A percentile compares a stretch with the other conserved stretches of the same genome.
These are phyloP conservation scores for Fusarium cicatricum DNA, from an alignment of 2,329 filamentous ascomycete species.

Conservation along the genomic window DNA sequence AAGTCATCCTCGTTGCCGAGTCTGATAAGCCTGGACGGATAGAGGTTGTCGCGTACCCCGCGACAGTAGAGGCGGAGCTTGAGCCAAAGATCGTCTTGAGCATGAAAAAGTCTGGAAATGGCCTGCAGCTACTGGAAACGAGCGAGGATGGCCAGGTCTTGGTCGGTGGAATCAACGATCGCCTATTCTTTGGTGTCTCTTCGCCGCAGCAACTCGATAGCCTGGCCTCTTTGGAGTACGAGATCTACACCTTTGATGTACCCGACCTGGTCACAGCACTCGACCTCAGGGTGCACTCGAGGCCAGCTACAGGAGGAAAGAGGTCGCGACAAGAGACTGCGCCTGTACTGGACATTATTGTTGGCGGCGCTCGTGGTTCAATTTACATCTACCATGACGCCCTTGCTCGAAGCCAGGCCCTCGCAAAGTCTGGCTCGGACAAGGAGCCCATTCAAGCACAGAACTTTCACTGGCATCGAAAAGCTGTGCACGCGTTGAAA, in stretches of 20 bases:
- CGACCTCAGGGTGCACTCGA: slow-evolving; percentile 62
- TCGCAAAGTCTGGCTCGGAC: slow-evolving; percentile 49
- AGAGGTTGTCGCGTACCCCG: slow-evolving; percentile 58
- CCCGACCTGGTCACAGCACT: slow-evolving; percentile 73
- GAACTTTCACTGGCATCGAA: slow-evolving; percentile 90
- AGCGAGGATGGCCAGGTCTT: slow-evolving; percentile 66
- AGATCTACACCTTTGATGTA: slow-evolving; percentile 65
- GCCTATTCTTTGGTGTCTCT: slow-evolving; percentile 48
- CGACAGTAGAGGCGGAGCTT: slow-evolving; percentile 41
- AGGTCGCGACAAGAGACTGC: slow-evolving; percentile 40
- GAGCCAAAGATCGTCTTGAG: slow-evolving; percentile 49
- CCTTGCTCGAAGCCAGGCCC: slow-evolving; percentile 62
- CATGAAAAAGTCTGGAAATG: slow-evolving; percentile 47
- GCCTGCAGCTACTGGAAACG: slow-evolving; percentile 55
- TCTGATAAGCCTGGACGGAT: slow-evolving; percentile 47
- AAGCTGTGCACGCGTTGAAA: slow-evolving; percentile 82
- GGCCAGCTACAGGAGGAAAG: slow-evolving; percentile 30
- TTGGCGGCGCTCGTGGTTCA: slow-evolving; percentile 79
- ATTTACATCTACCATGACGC: slow-evolving; percentile 86
- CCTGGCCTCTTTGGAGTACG: slow-evolving; percentile 52
- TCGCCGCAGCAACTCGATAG: slow-evolving; percentile 31
- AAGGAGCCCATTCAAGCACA: slow-evolving; percentile 64
- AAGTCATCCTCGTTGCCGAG: slow-evolving; percentile 59
- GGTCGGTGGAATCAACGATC: slow-evolving; percentile 51
- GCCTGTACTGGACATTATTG: slow-evolving; percentile 72